Evolutionary conservation across 2,329 filamentous ascomycete genomes (phyloP).

Genomic region (Fusarium transvaalense): DNA sequence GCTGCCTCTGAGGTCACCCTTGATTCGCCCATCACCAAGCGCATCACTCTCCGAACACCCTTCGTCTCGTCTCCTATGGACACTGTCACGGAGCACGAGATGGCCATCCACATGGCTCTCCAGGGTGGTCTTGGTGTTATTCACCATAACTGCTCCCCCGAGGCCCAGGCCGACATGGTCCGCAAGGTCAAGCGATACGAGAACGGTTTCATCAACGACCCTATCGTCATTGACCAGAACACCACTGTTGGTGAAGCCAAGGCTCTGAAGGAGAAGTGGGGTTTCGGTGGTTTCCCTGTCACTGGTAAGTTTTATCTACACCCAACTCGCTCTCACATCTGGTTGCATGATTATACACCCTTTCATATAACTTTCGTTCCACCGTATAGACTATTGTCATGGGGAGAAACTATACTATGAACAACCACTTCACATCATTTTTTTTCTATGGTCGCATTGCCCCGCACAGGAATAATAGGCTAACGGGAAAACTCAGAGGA

Average conservation of each 20-base stretch:
- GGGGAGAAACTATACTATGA: slow-evolving; percentile 71
- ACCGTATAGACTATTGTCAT: slow-evolving; percentile 90
- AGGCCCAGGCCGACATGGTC: slow-evolving; percentile 98
- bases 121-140: slow-evolving; percentile 93
- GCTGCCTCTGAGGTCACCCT: slow-evolving; percentile 88
- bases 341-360: slow-evolving; percentile 82
- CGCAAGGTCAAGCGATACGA: slow-evolving; percentile 99
- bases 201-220: slow-evolving; percentile 98
- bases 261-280: slow-evolving; percentile 96
- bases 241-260: slow-evolving; percentile 93
- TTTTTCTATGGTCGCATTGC: slow-evolving; percentile 15
- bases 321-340: slow-evolving; percentile 25
- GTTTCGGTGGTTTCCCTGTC: slow-evolving; percentile 97
- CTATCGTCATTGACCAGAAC: slow-evolving; percentile 87
- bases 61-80: slow-evolving; percentile 99
- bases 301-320: slow-evolving; percentile 79
- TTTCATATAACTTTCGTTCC: slow-evolving; percentile 99
- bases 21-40: slow-evolving; percentile 93
- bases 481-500: slow-evolving; percentile 71
- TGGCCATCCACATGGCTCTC: slow-evolving; percentile 97
- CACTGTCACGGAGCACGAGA: slow-evolving; percentile 98
- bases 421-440: slow-evolving; percentile 37
- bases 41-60: slow-evolving; percentile 94
- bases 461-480: slow-evolving; percentile 37
- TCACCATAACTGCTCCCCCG: slow-evolving; percentile 99